Evolutionary conservation across 1,284 basidiomycete species (phyloP).

Genomic region (Baeospora myosura): DNA sequence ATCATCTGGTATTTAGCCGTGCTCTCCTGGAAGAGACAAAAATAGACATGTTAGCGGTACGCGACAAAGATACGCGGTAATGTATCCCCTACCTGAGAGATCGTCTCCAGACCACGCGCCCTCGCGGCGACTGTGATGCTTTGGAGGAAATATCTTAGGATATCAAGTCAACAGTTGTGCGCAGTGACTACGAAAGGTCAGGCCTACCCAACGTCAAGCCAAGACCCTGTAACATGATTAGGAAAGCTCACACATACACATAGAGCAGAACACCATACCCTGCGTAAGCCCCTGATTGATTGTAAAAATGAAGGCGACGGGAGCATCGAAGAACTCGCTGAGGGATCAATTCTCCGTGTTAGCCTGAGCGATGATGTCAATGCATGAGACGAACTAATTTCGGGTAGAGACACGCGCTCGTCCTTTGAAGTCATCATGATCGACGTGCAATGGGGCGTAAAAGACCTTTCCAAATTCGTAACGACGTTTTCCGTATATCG

Average conservation of each 20-base stretch:
- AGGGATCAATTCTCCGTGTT: not conserved
- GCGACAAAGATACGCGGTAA: not conserved
- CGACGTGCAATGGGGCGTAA: conserved; percentile 11
- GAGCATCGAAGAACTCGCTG: conserved; percentile 12
- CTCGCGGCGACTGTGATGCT: conserved; percentile 15
- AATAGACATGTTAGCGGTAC: not conserved
- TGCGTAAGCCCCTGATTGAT: conserved; percentile 15
- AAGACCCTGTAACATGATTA: conserved; percentile 12
- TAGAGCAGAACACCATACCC: conserved; percentile 6
- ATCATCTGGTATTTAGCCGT: conserved; percentile 13
- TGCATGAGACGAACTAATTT: conserved; percentile 12
- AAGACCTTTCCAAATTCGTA: conserved; percentile 13
- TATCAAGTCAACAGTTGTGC: not conserved
- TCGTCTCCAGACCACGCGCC: conserved; percentile 16
- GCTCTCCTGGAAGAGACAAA: conserved; percentile 3
- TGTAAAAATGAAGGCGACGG: conserved; percentile 16
- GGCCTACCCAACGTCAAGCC: conserved; percentile 13
- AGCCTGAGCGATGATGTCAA: conserved; percentile 3
- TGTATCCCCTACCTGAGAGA: conserved; percentile 6
- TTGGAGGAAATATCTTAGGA: conserved; percentile 14
- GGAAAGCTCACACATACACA: not conserved
- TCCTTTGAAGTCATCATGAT: conserved; percentile 10
- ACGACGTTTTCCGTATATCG: conserved; percentile 11
- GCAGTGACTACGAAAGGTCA: not conserved
- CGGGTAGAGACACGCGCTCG: conserved; percentile 10